Evolutionary conservation across 176 grass and related monocot species (phyloP).

Genomic region (Chrysopogon serrulatus): DNA sequence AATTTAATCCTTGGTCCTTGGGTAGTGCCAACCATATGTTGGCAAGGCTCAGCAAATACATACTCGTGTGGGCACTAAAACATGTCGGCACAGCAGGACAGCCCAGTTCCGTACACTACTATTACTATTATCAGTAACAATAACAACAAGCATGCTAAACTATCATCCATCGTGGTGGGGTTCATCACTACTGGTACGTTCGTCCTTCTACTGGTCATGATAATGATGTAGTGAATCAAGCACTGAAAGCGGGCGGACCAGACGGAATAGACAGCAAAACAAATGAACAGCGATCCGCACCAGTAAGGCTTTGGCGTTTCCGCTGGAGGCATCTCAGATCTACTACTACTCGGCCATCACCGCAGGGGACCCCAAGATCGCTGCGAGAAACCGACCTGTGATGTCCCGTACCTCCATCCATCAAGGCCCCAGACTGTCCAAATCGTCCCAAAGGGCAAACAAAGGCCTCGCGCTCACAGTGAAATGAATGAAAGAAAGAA

Average conservation of each 20-base stretch:
- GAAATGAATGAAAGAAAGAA: neutral
- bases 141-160: neutral
- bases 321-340: constrained; percentile 48
- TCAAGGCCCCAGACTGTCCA: neutral
- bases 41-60: neutral
- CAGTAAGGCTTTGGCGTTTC: constrained; percentile 10
- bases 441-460: neutral
- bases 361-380: constrained; percentile 19
- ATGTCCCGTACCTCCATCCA: constrained; percentile 5
- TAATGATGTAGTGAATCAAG: neutral
- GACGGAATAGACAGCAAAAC: constrained; percentile 34
- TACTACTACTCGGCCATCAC: neutral
- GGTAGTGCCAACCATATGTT: neutral
- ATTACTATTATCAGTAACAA: no score
- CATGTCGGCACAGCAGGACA: neutral
- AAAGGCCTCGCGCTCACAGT: neutral
- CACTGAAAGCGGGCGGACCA: neutral
- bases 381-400: constrained; percentile 34
- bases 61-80: neutral
- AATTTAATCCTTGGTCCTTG: neutral
- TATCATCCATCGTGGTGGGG: neutral
- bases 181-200: neutral
- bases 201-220: neutral
- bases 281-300: constrained; percentile 37
- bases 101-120: neutral